Evolutionary conservation across 768 basidiomycete genomes (phyloP), one percentile per base, ranked within the genome.

Genomic region (Nidula microcarpa): DNA sequence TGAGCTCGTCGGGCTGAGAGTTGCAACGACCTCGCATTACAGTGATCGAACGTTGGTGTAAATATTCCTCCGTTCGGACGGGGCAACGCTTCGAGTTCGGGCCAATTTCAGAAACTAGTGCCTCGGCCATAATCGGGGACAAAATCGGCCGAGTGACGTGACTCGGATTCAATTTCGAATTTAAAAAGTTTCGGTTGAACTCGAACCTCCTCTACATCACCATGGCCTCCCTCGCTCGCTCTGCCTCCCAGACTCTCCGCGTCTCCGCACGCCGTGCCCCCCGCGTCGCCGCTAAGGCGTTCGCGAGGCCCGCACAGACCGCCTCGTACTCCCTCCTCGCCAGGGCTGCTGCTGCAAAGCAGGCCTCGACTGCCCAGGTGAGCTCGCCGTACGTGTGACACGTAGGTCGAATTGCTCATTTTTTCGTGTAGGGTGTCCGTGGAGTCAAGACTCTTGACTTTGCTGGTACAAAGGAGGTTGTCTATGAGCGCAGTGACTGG

Each of bases 401-500:
- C 7, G 16, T 4, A 33, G 4, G 46, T 52, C 8, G 14, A 3
- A 8, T 33, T 23, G 6, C 33, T 39, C 36, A 60, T 16, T 56
- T 52, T 53, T 53, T 53, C 49, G 33, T 35, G 1, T 50, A 87
- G 80, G 75, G 79, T 37, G 70, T 71, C 57, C 91, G 94, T 64
- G 94, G 94, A 53, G 65, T 97, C 62, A 96, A 98, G 78, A 94
- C 94, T 49, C 89, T 98, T 64, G 89, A 96, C 79, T 97, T 98
- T 74, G 94, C 95, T 51, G 95, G 94, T 63, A 87, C 88, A 55
- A 82, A 94, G 67, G 94, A 98, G 76, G 82, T 83, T 57, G 91
- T 98, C 45, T 98, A 95, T 66, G 95, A 98, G 77, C 91, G 92
- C 58, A 82, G 81, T 62, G 97, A 99, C 82, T 99, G 97, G 97